These are phyloP conservation scores for Chrysoporthe cubensis DNA, from an alignment of 2,329 filamentous ascomycete genomes.

Conservation along the genomic window DNA sequence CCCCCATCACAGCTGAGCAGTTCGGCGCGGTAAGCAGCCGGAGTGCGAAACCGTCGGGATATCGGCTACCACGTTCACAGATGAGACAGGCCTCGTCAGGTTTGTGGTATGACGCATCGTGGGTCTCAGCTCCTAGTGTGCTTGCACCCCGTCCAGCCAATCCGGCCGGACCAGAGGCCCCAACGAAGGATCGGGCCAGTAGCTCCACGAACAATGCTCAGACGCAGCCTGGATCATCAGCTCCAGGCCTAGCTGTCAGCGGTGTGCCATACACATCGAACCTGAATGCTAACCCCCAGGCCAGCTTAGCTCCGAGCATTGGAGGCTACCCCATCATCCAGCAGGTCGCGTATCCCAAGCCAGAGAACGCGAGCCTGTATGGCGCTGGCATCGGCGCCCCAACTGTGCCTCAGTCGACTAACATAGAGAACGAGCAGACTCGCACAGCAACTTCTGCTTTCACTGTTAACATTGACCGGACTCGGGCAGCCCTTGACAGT, in stretches of 20 bases:
- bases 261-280: too few relatives aligned
- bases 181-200: neutral
- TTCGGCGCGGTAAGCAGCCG: neutral
- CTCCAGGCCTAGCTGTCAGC: neutral
- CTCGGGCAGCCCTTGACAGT: too few relatives aligned
- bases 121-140: too few relatives aligned
- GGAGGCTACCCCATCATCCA: neutral
- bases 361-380: neutral
- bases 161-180: too few relatives aligned
- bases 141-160: too few relatives aligned
- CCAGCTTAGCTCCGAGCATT: neutral
- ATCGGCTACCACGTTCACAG: neutral
- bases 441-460: neutral
- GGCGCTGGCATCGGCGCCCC: neutral
- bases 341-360: neutral
- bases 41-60: neutral
- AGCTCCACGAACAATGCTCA: neutral
- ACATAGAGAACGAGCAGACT: neutral
- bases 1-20: neutral
- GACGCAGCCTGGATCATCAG: neutral
- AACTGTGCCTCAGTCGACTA: neutral
- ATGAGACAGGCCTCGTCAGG: neutral
- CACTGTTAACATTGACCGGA: neutral
- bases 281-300: neutral
- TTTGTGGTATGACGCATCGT: neutral